Percentiles rank a stretch among this genome's conserved stretches.
These are phyloP conservation scores for Allantophomopsis cytisporea DNA, from an alignment of 2,329 filamentous ascomycete species.

Conservation along the genomic window DNA sequence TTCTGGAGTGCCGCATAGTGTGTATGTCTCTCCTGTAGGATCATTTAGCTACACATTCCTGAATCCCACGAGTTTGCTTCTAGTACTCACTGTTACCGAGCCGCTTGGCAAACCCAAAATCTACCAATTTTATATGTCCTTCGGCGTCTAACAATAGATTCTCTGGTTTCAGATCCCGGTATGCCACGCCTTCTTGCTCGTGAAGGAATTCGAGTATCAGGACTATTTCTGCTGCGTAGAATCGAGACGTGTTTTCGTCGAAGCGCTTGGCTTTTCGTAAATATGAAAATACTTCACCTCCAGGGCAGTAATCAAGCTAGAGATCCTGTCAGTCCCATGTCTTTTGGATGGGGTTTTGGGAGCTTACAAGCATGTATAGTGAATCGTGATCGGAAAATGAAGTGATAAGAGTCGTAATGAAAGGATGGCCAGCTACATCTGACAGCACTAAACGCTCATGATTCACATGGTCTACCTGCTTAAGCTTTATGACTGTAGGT, in stretches of 20 bases:
- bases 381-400: conserved; percentile 72
- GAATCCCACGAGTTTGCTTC: not conserved
- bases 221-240: conserved; percentile 76
- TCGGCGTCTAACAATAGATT: conserved; percentile 67
- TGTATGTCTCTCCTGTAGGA: conserved; percentile 56
- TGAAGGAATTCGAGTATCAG: conserved; percentile 71
- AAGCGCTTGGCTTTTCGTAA: conserved; percentile 66
- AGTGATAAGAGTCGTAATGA: conserved; percentile 66
- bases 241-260: conserved; percentile 63
- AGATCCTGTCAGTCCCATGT: not conserved
- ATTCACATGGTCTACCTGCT: conserved; percentile 77
- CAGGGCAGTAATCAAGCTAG: conserved; percentile 63
- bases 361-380: conserved; percentile 57
- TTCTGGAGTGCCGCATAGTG: conserved; percentile 71
- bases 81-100: conserved; percentile 40
- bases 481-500: conserved; percentile 56
- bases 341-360: no score
- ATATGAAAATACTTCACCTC: conserved; percentile 77
- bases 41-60: conserved; percentile 5
- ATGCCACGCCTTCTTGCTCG: conserved; percentile 66
- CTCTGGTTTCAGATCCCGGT: conserved; percentile 72
- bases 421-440: conserved; percentile 67
- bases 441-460: conserved; percentile 70
- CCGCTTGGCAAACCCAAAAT: conserved; percentile 77
- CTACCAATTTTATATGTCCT: conserved; percentile 70